phyloP scores from a whole-genome alignment of 2,329 filamentous ascomycete genomes.

The Colletotrichum tropicicola region DNA sequence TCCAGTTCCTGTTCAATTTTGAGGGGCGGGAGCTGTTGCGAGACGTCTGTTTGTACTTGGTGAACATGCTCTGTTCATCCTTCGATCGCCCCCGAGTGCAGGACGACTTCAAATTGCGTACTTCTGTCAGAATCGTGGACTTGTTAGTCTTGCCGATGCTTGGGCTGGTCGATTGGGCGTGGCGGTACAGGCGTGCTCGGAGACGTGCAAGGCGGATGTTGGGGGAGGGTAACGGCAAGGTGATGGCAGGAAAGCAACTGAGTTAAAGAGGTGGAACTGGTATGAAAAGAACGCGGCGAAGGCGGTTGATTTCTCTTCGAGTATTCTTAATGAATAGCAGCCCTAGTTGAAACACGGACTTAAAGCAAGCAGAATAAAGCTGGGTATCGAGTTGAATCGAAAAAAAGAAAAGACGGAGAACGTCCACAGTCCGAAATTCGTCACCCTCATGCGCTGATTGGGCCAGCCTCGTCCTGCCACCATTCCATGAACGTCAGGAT shows the following conservation, averaged over 20 bases:
- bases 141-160: slow-evolving; percentile 19
- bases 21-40: slow-evolving; percentile 22
- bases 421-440: too few species aligned
- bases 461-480: slow-evolving; percentile 62
- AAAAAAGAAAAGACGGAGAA: neutral
- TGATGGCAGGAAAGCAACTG: neutral
- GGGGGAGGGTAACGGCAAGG: neutral
- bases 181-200: slow-evolving; percentile 19
- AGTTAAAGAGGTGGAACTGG: neutral
- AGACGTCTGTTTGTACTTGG: slow-evolving; percentile 15
- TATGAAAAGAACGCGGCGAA: neutral
- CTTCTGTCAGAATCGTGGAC: slow-evolving; percentile 15
- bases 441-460: slow-evolving; percentile 2
- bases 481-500: slow-evolving; percentile 63
- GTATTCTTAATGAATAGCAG: neutral
- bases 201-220: neutral
- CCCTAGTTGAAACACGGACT: slow-evolving; percentile 13
- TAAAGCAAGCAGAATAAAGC: neutral
- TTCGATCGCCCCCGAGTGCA: slow-evolving; percentile 17
- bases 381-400: slow-evolving; percentile 31
- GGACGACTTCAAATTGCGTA: slow-evolving; percentile 23
- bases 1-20: slow-evolving; percentile 20
- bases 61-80: slow-evolving; percentile 20
- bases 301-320: neutral
- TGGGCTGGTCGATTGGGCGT: slow-evolving; percentile 21